A percentile compares a stretch with the other conserved stretches of the same genome.
phyloP scores from a whole-genome alignment of 768 basidiomycete genomes.

The Rhodotorula paludigena region DNA sequence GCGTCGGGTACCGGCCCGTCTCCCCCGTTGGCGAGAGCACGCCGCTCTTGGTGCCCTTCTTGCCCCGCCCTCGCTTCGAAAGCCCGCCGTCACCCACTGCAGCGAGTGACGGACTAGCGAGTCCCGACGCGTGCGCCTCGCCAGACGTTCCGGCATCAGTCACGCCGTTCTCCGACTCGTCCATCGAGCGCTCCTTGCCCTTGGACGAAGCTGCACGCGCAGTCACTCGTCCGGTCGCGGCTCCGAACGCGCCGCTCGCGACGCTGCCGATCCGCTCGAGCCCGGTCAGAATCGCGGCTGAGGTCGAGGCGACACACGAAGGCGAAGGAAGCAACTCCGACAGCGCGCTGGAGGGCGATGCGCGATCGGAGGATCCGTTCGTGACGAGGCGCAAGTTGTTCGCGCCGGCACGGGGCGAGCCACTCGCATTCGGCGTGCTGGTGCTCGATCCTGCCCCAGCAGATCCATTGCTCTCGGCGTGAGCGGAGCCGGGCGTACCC shows the following conservation, averaged over 20 bases:
- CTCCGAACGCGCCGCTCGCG: too few relatives aligned
- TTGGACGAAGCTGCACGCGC: background rate
- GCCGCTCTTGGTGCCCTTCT: slow-evolving; percentile 2
- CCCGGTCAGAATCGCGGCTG: background rate
- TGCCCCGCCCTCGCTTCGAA: background rate
- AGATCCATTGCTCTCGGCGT: too few relatives aligned
- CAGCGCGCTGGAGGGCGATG: background rate
- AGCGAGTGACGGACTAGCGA: background rate
- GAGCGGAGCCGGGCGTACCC: too few relatives aligned
- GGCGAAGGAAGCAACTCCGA: background rate
- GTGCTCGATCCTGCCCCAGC: too few relatives aligned
- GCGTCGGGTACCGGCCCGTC: background rate
- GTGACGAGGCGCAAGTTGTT: background rate
- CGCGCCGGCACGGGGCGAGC: too few relatives aligned
- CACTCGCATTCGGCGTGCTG: too few relatives aligned
- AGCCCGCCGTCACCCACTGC: background rate
- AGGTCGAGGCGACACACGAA: slow-evolving; percentile 15
- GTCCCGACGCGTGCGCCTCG: too few relatives aligned
- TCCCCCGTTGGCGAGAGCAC: background rate
- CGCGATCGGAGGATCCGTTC: too few relatives aligned
- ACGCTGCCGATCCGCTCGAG: slow-evolving; percentile 4
- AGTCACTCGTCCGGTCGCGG: background rate
- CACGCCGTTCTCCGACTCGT: background rate
- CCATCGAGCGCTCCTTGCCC: background rate
- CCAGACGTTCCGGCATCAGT: background rate